A percentile compares a stretch with the other conserved stretches of the same genome.
These are phyloP conservation scores for Ceriops tagal DNA, from an alignment of 345 rosid species.

Conservation along the genomic window DNA sequence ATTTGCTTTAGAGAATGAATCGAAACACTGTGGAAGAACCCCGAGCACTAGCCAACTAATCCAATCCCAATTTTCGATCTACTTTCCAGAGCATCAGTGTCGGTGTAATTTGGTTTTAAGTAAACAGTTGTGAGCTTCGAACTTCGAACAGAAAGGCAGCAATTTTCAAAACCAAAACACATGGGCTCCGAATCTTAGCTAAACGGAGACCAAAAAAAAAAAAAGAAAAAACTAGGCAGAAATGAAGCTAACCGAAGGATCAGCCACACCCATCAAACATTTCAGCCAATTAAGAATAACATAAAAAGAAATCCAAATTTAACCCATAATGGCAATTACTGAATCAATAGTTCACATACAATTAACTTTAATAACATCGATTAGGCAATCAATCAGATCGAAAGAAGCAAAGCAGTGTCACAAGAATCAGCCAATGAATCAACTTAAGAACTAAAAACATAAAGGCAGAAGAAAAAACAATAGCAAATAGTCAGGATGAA, in stretches of 20 bases:
- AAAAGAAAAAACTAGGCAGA: neutral
- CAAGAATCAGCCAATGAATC: neutral
- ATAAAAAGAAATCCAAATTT: neutral
- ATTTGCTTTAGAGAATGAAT: too few relatives aligned
- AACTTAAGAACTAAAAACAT: too few relatives aligned
- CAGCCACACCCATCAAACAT: neutral
- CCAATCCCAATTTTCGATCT: too few relatives aligned
- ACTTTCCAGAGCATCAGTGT: too few relatives aligned
- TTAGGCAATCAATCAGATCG: slow-evolving; percentile 7
- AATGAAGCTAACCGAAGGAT: neutral
- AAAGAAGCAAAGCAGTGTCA: neutral
- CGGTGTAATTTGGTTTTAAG: too few relatives aligned
- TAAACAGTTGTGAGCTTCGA: too few relatives aligned
- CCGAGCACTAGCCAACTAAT: too few relatives aligned
- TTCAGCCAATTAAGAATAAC: neutral
- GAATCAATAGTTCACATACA: neutral
- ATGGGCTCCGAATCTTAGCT: too few relatives aligned
- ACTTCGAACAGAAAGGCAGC: too few relatives aligned
- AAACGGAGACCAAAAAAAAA: too few relatives aligned
- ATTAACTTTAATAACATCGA: neutral
- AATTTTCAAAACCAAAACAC: too few relatives aligned
- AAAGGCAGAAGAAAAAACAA: neutral
- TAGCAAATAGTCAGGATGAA: neutral
- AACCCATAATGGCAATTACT: too few relatives aligned
- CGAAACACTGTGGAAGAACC: neutral